A percentile compares a stretch with the other conserved stretches of the same genome.
These are phyloP conservation scores for Cryptococcus sp. DNA, from an alignment of 1,284 basidiomycete species.

Conservation along the genomic window DNA sequence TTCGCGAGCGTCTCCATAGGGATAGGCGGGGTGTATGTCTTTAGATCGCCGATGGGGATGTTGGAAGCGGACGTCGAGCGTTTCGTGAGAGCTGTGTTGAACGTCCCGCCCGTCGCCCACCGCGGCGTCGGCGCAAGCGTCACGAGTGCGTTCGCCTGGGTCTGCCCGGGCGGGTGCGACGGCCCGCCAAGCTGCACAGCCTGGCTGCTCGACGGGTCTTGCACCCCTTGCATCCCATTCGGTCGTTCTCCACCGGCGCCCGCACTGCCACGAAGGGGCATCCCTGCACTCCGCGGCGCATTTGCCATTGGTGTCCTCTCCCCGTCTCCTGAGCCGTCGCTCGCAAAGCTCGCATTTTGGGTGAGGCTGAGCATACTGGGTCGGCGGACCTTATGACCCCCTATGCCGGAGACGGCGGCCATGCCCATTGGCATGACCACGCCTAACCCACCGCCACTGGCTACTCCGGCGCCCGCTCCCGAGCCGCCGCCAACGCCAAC, in stretches of 20 bases:
- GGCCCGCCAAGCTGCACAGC: constrained; percentile 5
- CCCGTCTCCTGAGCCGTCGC: constrained; percentile 10
- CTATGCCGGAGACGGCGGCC: neutral
- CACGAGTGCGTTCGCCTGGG: too few relatives aligned
- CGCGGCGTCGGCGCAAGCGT: constrained; percentile 19
- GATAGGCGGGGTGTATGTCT: constrained; percentile 34
- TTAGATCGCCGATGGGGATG: constrained; percentile 34
- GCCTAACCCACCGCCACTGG: too few relatives aligned
- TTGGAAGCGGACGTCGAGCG: constrained; percentile 33
- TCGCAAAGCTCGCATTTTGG: constrained; percentile 23
- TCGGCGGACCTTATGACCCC: constrained; percentile 28
- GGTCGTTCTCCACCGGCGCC: neutral
- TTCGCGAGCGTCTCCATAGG: neutral
- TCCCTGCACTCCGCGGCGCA: neutral
- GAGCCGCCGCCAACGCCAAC: too few relatives aligned
- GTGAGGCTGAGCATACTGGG: constrained; percentile 38
- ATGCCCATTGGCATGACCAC: too few relatives aligned
- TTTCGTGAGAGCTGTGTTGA: constrained; percentile 15
- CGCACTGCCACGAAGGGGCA: neutral
- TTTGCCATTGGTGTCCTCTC: neutral
- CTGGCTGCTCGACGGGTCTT: constrained; percentile 13
- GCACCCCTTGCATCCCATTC: neutral
- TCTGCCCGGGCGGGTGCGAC: too few relatives aligned
- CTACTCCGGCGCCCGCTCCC: too few relatives aligned
- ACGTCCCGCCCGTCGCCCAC: constrained; percentile 20